phyloP scores from a whole-genome alignment of 257 asterid species.

The Solanum bukasovii region DNA sequence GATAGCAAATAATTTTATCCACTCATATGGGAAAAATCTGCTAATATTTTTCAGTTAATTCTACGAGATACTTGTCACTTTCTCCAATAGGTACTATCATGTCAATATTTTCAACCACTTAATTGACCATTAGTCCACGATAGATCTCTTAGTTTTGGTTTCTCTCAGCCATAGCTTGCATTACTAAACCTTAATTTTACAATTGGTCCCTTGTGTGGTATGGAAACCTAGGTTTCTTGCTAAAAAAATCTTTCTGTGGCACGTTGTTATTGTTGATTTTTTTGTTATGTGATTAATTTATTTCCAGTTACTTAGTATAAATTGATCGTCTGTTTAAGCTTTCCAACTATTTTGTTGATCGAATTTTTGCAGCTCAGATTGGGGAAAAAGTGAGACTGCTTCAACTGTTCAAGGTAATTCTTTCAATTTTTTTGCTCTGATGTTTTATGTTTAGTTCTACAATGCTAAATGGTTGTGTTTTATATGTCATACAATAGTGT shows the following conservation, averaged over 20 bases:
- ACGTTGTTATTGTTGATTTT: not conserved
- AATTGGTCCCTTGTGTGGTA: not conserved
- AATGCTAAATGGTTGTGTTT: not conserved
- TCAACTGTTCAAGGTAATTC: not conserved
- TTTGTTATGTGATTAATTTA: not conserved
- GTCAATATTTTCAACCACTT: too few relatives aligned
- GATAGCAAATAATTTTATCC: not conserved
- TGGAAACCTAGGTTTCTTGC: not conserved
- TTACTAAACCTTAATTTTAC: not conserved
- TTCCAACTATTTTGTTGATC: too few relatives aligned
- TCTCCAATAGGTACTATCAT: accelerated
- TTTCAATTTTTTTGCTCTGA: not conserved
- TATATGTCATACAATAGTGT: not conserved
- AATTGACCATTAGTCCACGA: not conserved
- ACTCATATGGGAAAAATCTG: too few relatives aligned
- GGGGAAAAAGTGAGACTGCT: not conserved
- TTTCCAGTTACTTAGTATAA: not conserved
- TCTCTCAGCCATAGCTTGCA: not conserved
- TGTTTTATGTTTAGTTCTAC: not conserved
- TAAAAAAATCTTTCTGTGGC: not conserved
- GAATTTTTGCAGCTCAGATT: not conserved
- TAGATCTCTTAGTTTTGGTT: too few relatives aligned
- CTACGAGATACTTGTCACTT: too few relatives aligned
- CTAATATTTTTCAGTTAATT: too few relatives aligned
- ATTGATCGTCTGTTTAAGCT: not conserved